Evolutionary conservation across 2,329 filamentous ascomycete genomes (phyloP).

Genomic region (Periconia digitata): DNA sequence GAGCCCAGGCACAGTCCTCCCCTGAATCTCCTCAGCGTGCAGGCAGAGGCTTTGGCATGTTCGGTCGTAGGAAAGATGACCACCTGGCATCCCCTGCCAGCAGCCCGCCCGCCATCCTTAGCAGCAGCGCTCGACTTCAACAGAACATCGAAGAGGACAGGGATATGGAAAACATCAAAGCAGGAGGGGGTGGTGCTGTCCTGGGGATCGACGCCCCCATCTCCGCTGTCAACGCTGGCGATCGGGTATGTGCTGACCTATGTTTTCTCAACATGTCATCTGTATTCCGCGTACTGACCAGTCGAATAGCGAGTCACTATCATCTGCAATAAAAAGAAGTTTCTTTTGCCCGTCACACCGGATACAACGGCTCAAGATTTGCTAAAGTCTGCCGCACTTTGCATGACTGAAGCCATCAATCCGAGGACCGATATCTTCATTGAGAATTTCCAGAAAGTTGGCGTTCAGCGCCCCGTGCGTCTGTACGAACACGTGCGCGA

Average conservation of each 20-base stretch:
- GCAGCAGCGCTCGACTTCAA: conserved; percentile 14
- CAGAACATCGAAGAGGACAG: conserved; percentile 25
- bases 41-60: conserved; percentile 33
- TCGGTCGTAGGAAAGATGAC: conserved; percentile 37
- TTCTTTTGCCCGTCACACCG: conserved; percentile 70
- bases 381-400: conserved; percentile 65
- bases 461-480: conserved; percentile 78
- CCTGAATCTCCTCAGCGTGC: conserved; percentile 33
- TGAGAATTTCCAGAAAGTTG: conserved; percentile 74
- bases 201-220: conserved; percentile 72
- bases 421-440: conserved; percentile 69
- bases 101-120: not conserved
- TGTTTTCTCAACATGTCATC: not conserved
- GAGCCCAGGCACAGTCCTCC: conserved; percentile 20
- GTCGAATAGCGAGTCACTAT: conserved; percentile 67
- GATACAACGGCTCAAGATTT: conserved; percentile 76
- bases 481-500: conserved; percentile 85
- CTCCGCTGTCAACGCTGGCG: conserved; percentile 78
- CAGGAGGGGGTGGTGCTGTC: conserved; percentile 51
- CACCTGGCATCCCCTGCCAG: conserved; percentile 21
- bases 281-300: conserved; percentile 16
- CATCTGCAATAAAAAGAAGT: conserved; percentile 68
- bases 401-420: conserved; percentile 65
- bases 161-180: conserved; percentile 40
- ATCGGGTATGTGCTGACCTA: conserved; percentile 60